A percentile compares a stretch with the other conserved stretches of the same genome.
These are phyloP conservation scores for Alternaria ventricosa DNA, from an alignment of 2,329 filamentous ascomycete genomes.

Conservation along the genomic window DNA sequence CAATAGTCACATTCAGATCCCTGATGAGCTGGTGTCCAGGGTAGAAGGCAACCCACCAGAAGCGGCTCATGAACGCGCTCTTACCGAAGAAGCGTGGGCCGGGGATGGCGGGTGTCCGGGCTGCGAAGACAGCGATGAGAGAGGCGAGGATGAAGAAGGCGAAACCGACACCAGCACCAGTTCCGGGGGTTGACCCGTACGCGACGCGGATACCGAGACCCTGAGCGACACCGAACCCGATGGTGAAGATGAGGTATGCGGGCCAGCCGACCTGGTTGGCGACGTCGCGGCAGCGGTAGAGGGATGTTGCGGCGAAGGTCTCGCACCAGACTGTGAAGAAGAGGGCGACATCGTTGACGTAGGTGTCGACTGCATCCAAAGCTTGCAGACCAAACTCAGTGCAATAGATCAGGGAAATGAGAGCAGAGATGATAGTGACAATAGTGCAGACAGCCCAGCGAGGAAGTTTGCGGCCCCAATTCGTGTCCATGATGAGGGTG, in stretches of 20 bases:
- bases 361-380: conserved; percentile 59
- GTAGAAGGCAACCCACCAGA: conserved; percentile 59
- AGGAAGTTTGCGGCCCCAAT: conserved; percentile 47
- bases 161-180: conserved; percentile 58
- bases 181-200: conserved; percentile 49
- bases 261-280: conserved; percentile 51
- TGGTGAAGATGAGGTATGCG: conserved; percentile 52
- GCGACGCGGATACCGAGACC: conserved; percentile 57
- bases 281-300: conserved; percentile 58
- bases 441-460: conserved; percentile 3
- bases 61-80: conserved; percentile 8
- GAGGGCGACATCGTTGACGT: conserved; percentile 61
- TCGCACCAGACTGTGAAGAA: conserved; percentile 57
- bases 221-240: conserved; percentile 59
- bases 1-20: conserved; percentile 61
- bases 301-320: conserved; percentile 57
- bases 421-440: conserved; percentile 50
- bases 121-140: conserved; percentile 45
- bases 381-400: conserved; percentile 62
- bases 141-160: conserved; percentile 55
- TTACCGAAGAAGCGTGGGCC: conserved; percentile 51
- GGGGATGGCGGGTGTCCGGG: conserved; percentile 50
- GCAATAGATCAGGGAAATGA: conserved; percentile 61
- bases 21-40: conserved; percentile 62
- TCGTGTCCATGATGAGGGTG: conserved; percentile 58